A percentile compares a stretch with the other conserved stretches of the same genome.
Conservation (phyloP, 1,284 basidiomycete genomes). For the Ustilago shanxiensis region DNA sequence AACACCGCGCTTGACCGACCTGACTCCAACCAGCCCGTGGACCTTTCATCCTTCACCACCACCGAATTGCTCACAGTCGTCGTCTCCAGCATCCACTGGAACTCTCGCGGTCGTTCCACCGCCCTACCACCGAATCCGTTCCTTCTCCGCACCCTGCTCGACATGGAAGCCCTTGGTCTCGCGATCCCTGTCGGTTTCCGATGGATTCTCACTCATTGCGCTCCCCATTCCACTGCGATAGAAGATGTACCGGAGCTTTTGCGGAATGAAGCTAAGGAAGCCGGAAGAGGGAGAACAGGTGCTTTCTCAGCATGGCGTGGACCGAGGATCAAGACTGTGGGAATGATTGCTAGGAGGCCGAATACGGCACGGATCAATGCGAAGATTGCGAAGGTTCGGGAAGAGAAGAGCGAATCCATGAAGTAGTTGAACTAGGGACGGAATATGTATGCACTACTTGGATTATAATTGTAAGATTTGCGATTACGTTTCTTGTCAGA, state of each 20-base stretch:
- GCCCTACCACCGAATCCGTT: conserved; percentile 22
- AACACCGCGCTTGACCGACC: background rate
- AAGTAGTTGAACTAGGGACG: background rate
- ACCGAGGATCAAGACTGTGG: conserved; percentile 32
- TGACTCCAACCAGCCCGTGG: background rate
- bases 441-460: background rate
- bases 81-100: conserved; percentile 17
- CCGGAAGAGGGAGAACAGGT: background rate
- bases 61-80: conserved; percentile 9
- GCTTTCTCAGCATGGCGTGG: conserved; percentile 29
- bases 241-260: background rate
- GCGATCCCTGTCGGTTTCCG: conserved; percentile 35
- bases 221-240: background rate
- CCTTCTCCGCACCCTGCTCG: conserved; percentile 34
- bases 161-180: conserved; percentile 34
- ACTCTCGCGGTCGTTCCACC: conserved; percentile 36
- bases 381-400: background rate
- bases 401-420: background rate
- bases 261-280: background rate
- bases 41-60: background rate
- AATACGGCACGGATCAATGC: background rate
- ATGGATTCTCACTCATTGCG: conserved; percentile 33
- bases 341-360: conserved; percentile 27
- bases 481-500: too few relatives aligned
- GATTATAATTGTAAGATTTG: too few relatives aligned